A percentile compares a stretch with the other conserved stretches of the same genome.
Conservation (phyloP, 2,329 filamentous ascomycete genomes). For the Talaromyces albobiverticillius region DNA sequence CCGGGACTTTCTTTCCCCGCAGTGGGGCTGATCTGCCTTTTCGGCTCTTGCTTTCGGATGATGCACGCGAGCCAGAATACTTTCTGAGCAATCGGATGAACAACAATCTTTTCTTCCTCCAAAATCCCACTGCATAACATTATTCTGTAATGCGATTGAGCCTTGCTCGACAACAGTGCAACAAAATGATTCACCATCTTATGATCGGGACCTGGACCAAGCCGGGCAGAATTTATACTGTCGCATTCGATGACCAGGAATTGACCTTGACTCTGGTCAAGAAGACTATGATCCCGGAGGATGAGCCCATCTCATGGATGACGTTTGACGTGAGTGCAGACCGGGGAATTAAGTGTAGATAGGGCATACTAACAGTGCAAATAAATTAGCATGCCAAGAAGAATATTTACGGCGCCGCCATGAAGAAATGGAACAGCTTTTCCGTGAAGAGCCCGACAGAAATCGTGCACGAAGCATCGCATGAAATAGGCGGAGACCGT, state of each 20-base stretch:
- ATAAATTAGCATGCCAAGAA: conserved; percentile 67
- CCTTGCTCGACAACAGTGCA: conserved; percentile 23
- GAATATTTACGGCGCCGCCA: conserved; percentile 81
- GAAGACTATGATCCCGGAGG: conserved; percentile 73
- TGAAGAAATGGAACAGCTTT: conserved; percentile 92
- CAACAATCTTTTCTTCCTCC: no score
- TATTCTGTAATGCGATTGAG: conserved; percentile 10
- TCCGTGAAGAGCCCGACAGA: conserved; percentile 70
- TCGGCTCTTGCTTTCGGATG: conserved; percentile 15
- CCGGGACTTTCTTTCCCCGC: conserved; percentile 11
- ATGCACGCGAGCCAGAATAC: no score
- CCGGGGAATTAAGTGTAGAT: not conserved
- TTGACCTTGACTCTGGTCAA: conserved; percentile 72
- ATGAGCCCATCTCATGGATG: conserved; percentile 93
- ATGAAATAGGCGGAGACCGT: conserved; percentile 75
- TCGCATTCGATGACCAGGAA: conserved; percentile 80
- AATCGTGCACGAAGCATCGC: conserved; percentile 71
- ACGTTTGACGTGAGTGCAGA: conserved; percentile 69
- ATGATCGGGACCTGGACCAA: conserved; percentile 93
- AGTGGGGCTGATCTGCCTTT: conserved; percentile 5
- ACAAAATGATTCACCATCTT: conserved; percentile 77
- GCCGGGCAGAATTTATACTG: conserved; percentile 84
- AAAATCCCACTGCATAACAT: no score
- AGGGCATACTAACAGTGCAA: not conserved
- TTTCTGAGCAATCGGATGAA: not conserved